phyloP scores from a whole-genome alignment of 257 asterid genomes.

The Nicotiana otophora region DNA sequence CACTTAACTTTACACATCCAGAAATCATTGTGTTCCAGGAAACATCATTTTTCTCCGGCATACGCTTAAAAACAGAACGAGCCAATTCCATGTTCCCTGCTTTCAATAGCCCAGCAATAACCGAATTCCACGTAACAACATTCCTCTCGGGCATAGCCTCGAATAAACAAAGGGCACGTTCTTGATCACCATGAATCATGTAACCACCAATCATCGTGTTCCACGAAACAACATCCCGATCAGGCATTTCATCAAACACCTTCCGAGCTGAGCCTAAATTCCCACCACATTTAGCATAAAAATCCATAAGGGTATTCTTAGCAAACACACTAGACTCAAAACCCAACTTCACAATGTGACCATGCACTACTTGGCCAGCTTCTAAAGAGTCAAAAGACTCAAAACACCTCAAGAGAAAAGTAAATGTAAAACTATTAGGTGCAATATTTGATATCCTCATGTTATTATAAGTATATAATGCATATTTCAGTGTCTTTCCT shows the following conservation, averaged over 20 bases:
- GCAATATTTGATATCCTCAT: conserved; percentile 31
- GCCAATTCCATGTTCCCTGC: conserved; percentile 32
- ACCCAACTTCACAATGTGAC: conserved; percentile 35
- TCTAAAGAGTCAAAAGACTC: conserved; percentile 31
- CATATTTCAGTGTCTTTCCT: conserved; percentile 30
- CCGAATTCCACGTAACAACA: conserved; percentile 36
- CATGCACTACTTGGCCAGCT: conserved; percentile 29
- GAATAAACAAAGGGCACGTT: conserved; percentile 23
- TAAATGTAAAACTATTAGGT: conserved; percentile 43
- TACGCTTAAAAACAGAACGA: conserved; percentile 21
- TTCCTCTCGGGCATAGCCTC: conserved; percentile 45
- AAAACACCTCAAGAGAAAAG: conserved; percentile 36
- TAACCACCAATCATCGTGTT: conserved; percentile 35
- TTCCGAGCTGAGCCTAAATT: conserved; percentile 17
- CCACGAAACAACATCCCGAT: conserved; percentile 35
- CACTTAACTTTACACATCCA: conserved; percentile 27
- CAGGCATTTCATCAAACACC: conserved; percentile 36
- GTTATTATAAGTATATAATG: conserved; percentile 22
- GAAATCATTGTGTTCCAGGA: conserved; percentile 43
- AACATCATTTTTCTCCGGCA: conserved; percentile 31
- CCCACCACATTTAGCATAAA: conserved; percentile 36
- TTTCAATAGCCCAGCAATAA: conserved; percentile 37
- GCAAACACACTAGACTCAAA: conserved; percentile 29
- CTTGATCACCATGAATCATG: conserved; percentile 31
- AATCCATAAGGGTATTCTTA: conserved; percentile 38